These are phyloP conservation scores for Mariannaea sp. DNA, from an alignment of 2,329 filamentous ascomycete genomes.

Conservation along the genomic window DNA sequence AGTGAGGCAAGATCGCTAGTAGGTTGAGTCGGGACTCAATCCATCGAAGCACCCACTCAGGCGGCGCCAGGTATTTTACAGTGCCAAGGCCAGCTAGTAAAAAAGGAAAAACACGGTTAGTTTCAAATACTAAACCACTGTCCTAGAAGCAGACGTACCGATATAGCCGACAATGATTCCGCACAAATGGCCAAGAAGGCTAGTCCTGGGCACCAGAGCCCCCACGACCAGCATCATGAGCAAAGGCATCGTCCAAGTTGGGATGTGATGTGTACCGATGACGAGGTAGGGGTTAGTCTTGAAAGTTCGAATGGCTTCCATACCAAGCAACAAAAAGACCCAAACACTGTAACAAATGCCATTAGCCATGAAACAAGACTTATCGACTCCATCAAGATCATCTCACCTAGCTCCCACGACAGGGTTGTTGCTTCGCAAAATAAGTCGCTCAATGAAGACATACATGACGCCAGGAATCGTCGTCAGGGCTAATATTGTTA, in stretches of 20 bases:
- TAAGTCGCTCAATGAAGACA: conserved; percentile 73
- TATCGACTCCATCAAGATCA: background rate
- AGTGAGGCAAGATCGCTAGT: conserved; percentile 82
- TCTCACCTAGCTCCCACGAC: conserved; percentile 82
- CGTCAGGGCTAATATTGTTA: conserved; percentile 64
- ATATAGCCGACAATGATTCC: conserved; percentile 84
- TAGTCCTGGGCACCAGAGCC: conserved; percentile 79
- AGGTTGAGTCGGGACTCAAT: conserved; percentile 88
- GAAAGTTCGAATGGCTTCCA: conserved; percentile 86
- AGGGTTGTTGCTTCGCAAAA: conserved; percentile 72
- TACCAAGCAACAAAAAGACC: conserved; percentile 85
- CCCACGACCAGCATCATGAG: conserved; percentile 74
- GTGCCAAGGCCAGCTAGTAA: conserved; percentile 78
- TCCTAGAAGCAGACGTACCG: conserved; percentile 59
- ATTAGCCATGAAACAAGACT: background rate
- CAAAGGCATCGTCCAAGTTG: conserved; percentile 91
- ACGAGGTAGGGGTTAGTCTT: conserved; percentile 78
- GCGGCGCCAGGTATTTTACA: conserved; percentile 86
- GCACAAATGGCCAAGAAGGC: conserved; percentile 84
- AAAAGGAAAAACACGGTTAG: conserved; percentile 13
- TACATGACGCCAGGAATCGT: conserved; percentile 85
- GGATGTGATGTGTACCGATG: conserved; percentile 68
- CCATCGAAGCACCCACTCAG: conserved; percentile 85
- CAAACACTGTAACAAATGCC: conserved; percentile 68
- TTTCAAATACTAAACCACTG: background rate